Base-by-base conservation (phyloP, 345 rosid genomes). In the Nephelium lappaceum region DNA sequence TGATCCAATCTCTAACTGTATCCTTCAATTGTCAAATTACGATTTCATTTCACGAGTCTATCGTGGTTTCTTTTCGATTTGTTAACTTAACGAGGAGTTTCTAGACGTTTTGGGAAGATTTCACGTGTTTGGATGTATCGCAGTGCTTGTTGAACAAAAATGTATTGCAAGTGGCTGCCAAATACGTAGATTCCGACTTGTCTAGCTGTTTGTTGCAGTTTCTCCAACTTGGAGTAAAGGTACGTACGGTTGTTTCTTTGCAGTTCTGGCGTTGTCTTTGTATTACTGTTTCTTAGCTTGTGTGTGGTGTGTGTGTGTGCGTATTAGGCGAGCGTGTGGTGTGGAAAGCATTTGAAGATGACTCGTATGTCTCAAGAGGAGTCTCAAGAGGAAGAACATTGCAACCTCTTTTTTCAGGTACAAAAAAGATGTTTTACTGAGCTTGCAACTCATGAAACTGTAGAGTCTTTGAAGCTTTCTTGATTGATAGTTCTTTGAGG, bases 351-450 rank as follows among this genome's bases (percentile, higher is more conserved):
- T 89, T 79, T 96, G 66, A 88, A 88, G 84, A 96, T 90, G 98
- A 92, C 93, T 69, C 72, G 82, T 11, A 88, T 93, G 95, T 96
- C 97, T 2, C 79, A 86, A 55, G 91, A 85, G 78, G 97, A 89
- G 72, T 93, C 95, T 64, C 98, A 92, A 84, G 99, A 96, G 83
- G 96, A 90, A 82, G 95, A 91, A 70, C 99, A 96, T 86, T 80
- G 83, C 58, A 79, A 47, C 66, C 43, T 85, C 72, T 96, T 91
- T 83, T 90, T 86, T 79, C 91, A 89, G 97, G 99, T 89, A 75
- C 2, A 45, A 5, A 5, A 42, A 74, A 58, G 67, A 66, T 25
- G 39, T 18, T 65, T 75, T 69, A 71, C 23, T 27, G 51, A 51
- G 36, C 21, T 68, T 55, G 10, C 1, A 71, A 82, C 14, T 77